A percentile compares a stretch with the other conserved stretches of the same genome.
These are phyloP conservation scores for Hypoxylon fuscum DNA, from an alignment of 495 filamentous ascomycete genomes.

Conservation along the genomic window DNA sequence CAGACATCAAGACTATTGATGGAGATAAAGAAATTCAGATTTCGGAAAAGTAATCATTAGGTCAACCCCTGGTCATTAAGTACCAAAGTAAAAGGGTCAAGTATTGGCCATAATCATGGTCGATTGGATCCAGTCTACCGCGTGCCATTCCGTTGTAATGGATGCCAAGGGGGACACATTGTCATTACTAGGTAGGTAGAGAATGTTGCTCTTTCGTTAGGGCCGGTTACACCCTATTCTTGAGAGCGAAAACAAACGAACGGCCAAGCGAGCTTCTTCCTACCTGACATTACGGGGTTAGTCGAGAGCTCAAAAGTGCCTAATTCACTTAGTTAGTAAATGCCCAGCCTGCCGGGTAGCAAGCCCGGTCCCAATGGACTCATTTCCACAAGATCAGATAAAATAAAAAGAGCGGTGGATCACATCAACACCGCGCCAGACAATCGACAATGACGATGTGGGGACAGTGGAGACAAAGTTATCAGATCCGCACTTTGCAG, in stretches of 20 bases:
- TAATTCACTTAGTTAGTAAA: background rate
- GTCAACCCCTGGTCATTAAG: conserved; percentile 21
- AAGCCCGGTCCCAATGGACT: conserved; percentile 4
- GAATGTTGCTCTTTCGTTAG: background rate
- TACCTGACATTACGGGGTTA: conserved; percentile 1
- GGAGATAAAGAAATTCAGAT: conserved; percentile 20
- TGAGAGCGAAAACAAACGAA: background rate
- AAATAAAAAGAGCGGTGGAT: conserved; percentile 30
- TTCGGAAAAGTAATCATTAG: conserved; percentile 2
- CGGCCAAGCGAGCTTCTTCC: background rate
- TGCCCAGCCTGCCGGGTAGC: background rate
- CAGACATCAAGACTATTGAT: conserved; percentile 19
- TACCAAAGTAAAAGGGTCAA: background rate
- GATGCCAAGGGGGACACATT: conserved; percentile 27
- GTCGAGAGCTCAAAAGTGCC: background rate
- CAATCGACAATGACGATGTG: conserved; percentile 6
- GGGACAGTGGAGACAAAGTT: conserved; percentile 34
- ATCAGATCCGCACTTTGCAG: conserved; percentile 44
- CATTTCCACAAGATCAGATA: conserved; percentile 35
- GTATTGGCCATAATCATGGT: conserved; percentile 2
- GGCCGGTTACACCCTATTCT: background rate
- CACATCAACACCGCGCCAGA: conserved; percentile 23
- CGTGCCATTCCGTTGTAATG: conserved; percentile 1
- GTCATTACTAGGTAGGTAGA: too few species aligned
- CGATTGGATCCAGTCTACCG: conserved; percentile 16